Base-by-base conservation (phyloP, 1,284 basidiomycete genomes). In the Puccinia novopanici region DNA sequence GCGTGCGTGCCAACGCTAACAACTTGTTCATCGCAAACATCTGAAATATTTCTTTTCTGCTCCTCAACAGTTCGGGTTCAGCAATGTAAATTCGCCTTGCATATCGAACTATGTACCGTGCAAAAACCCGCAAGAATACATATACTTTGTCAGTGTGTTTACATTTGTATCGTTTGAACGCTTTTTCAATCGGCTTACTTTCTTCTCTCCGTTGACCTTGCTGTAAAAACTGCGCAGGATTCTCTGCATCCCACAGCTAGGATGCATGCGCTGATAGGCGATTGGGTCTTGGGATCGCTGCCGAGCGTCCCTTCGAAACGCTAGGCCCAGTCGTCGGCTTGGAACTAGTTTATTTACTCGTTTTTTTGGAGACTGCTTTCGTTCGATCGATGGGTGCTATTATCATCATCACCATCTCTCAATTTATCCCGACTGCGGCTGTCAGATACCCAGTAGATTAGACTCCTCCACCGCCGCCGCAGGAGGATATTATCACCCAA, bases 261-360 rank as follows among this genome's bases (percentile, higher is more conserved):
- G 65, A 78, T 78, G 76, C 76, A 78, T 37, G 55, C 42, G 30
- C 12, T 78, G 37, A 78, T 78, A 40, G 76, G 57, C 24, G 55
- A 61, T 27, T 75, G 73, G 59, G 55, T 75, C 22, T 24, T 75
- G 48, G 63, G 57, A 5, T 27, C 57, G 6, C 73, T 75, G 30
- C 12, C 52, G 17, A 30, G 40, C 27, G 42, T 67, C 40, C 6
- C 40, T 48, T 48, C n/a, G 22, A 67, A 48, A 67, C 40, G 48
- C 40, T 45, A 48, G 40, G n/a, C 10, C 15, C 15, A 42, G 37
- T 65, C 40, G 37, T n/a, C 15, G 63, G 42, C 45, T 13, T 27
- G 2, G 40, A 24, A 15, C n/a, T n/a, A n/a, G n/a, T 9, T 4
- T 57, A 24, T 10, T 45, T 3, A 24, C 40, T 48, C 27, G 17